A percentile compares a stretch with the other conserved stretches of the same genome.
Evolutionary conservation across 345 rosid genomes (phyloP).

Genomic region (Gossypium sturtianum): DNA sequence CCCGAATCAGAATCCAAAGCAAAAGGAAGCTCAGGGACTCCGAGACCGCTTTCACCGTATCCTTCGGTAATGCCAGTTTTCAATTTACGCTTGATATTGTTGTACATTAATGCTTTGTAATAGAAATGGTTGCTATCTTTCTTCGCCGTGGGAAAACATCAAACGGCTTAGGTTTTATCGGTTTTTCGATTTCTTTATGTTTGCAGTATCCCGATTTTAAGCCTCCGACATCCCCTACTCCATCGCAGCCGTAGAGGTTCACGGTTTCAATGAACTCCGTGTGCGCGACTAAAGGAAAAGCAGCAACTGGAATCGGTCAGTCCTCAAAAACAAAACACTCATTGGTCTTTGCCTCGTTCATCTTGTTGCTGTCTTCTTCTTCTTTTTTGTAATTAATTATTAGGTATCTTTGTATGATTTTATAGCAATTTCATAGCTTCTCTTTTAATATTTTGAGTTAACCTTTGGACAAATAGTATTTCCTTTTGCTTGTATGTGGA

Average conservation of each 20-base stretch:
- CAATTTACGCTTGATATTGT: not conserved
- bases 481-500: not conserved
- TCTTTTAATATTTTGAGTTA: not conserved
- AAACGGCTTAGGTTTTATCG: not conserved
- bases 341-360: not conserved
- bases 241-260: constrained; percentile 56
- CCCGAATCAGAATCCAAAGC: constrained; percentile 45
- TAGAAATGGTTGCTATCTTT: not conserved
- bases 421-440: not conserved
- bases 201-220: constrained; percentile 91
- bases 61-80: constrained; percentile 48
- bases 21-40: constrained; percentile 34
- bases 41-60: constrained; percentile 81
- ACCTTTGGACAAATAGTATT: not conserved
- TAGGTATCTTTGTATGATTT: not conserved
- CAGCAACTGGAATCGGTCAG: not conserved
- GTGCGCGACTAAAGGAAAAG: not conserved
- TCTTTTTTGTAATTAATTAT: not conserved
- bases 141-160: not conserved
- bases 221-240: constrained; percentile 92
- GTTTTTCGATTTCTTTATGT: constrained; percentile 3
- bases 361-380: not conserved
- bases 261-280: constrained; percentile 5
- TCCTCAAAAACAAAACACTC: not conserved
- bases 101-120: not conserved